Evolutionary conservation across 495 filamentous ascomycete species (phyloP).

Genomic region (Pseudoneurospora amorphoporcata): DNA sequence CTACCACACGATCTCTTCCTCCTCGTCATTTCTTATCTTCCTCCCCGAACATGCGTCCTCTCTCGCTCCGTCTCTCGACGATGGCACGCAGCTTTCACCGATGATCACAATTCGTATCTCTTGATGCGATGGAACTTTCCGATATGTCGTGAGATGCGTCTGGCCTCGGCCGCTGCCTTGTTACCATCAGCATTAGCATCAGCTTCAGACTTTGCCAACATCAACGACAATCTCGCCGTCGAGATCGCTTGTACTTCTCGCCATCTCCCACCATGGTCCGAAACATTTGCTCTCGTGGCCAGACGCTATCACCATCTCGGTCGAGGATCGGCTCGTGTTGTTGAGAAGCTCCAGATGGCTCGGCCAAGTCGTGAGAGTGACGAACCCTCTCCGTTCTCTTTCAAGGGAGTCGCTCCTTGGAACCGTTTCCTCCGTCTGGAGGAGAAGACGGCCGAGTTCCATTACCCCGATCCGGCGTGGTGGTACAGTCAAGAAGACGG

Average conservation of each 20-base stretch:
- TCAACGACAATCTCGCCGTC: slow-evolving; percentile 6
- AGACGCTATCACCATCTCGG: slow-evolving; percentile 47
- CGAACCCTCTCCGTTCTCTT: slow-evolving; percentile 29
- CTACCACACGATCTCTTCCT: slow-evolving; percentile 45
- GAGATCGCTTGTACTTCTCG: slow-evolving; percentile 3
- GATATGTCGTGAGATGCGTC: slow-evolving; percentile 43
- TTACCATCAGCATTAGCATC: not conserved
- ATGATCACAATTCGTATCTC: slow-evolving; percentile 32
- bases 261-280: slow-evolving; percentile 24
- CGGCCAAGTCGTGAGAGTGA: not conserved
- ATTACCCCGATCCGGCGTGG: slow-evolving; percentile 50
- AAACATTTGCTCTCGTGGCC: slow-evolving; percentile 42
- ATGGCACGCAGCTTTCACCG: slow-evolving; percentile 47
- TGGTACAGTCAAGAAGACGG: slow-evolving; percentile 45
- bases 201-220: not conserved
- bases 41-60: slow-evolving; percentile 41
- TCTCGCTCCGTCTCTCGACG: slow-evolving; percentile 45
- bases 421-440: slow-evolving; percentile 43
- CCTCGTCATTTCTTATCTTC: slow-evolving; percentile 39
- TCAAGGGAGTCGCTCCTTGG: slow-evolving; percentile 42
- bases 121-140: slow-evolving; percentile 45
- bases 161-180: slow-evolving; percentile 10
- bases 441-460: slow-evolving; percentile 28
- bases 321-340: slow-evolving; percentile 35
- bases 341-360: slow-evolving; percentile 37